phyloP scores from a whole-genome alignment of 1,284 basidiomycete genomes.

The Cutaneotrichosporon curvatum region DNA sequence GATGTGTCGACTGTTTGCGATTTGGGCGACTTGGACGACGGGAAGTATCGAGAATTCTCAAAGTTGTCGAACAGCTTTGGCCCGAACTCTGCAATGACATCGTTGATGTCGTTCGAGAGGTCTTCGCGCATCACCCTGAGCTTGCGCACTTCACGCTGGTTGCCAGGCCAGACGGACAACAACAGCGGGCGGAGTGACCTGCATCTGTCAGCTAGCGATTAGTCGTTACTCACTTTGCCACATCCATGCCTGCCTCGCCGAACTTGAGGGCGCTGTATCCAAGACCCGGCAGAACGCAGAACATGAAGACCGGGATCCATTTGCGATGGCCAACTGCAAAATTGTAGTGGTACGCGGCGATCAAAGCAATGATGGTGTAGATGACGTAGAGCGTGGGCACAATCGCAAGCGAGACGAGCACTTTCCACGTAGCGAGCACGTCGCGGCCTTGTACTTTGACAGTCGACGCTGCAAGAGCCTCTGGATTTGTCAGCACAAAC shows the following conservation, averaged over 20 bases:
- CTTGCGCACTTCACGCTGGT: slow-evolving; percentile 73
- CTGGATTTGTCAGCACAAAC: slow-evolving; percentile 48
- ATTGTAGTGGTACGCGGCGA: slow-evolving; percentile 64
- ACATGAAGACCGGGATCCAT: slow-evolving; percentile 72
- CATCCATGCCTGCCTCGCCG: slow-evolving; percentile 97
- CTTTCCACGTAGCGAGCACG: slow-evolving; percentile 96
- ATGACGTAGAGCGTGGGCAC: slow-evolving; percentile 80
- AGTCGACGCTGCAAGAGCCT: slow-evolving; percentile 90
- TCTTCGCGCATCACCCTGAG: slow-evolving; percentile 71
- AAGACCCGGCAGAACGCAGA: slow-evolving; percentile 74
- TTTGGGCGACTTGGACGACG: slow-evolving; percentile 59
- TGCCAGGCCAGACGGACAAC: slow-evolving; percentile 83
- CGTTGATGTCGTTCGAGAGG: slow-evolving; percentile 79
- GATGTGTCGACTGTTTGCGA: slow-evolving; percentile 27
- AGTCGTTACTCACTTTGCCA: slow-evolving; percentile 69
- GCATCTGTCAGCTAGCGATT: slow-evolving; percentile 1
- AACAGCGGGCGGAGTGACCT: slow-evolving; percentile 89
- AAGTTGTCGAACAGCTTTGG: slow-evolving; percentile 85
- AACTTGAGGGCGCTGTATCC: slow-evolving; percentile 95
- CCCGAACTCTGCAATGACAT: slow-evolving; percentile 80
- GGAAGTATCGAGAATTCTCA: slow-evolving; percentile 74
- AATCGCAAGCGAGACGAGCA: slow-evolving; percentile 85
- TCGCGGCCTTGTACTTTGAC: slow-evolving; percentile 95
- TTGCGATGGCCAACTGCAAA: slow-evolving; percentile 57
- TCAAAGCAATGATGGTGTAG: slow-evolving; percentile 74